Conservation (phyloP, 345 rosid genomes). For the Hevea brasiliensis region DNA sequence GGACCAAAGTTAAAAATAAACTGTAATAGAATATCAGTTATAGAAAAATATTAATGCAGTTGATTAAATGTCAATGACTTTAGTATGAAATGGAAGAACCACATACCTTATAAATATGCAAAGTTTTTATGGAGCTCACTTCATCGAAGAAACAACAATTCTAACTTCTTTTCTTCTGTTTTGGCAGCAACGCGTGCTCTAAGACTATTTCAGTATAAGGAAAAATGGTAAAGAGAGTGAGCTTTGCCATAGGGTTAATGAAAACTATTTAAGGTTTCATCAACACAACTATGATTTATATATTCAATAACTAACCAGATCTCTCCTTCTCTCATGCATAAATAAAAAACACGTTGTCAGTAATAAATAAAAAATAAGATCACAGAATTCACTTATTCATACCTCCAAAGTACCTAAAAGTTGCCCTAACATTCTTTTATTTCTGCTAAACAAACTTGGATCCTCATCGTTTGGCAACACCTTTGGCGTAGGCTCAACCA, state of each 20-base stretch:
- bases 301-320: constrained; percentile 63
- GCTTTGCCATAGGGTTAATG: not conserved
- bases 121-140: constrained; percentile 89
- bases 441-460: constrained; percentile 83
- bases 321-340: constrained; percentile 80
- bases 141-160: constrained; percentile 92
- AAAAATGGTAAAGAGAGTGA: constrained; percentile 6
- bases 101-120: constrained; percentile 84
- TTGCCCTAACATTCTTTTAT: constrained; percentile 93
- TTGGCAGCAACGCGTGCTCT: too few species aligned
- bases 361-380: too few species aligned
- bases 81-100: not conserved
- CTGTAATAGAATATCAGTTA: constrained; percentile 49
- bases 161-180: constrained; percentile 94
- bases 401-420: constrained; percentile 98
- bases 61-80: not conserved
- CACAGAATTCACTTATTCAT: constrained; percentile 22
- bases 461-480: constrained; percentile 87
- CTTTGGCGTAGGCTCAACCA: constrained; percentile 74
- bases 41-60: constrained; percentile 16
- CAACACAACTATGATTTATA: not conserved
- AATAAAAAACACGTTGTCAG: constrained; percentile 18
- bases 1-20: too few species aligned
- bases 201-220: constrained; percentile 47
- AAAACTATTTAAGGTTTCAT: not conserved